Percentiles rank a stretch among this genome's conserved stretches.
Conservation (phyloP, 306 rosid genomes). For the Malus sylvestris region DNA sequence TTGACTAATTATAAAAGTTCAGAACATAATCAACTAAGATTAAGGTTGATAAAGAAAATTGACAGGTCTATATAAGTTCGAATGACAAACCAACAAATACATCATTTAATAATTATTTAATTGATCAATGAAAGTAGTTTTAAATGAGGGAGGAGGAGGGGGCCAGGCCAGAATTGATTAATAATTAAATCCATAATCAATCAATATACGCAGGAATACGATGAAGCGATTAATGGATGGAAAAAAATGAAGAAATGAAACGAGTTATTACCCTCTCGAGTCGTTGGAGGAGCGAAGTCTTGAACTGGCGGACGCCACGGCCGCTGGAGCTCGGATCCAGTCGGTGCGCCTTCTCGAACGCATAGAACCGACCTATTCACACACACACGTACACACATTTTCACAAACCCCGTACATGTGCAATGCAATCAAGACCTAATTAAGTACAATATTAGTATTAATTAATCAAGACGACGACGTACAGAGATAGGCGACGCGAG, state of each 20-base stretch:
- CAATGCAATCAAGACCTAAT: neutral
- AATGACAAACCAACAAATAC: too few species aligned
- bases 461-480: neutral
- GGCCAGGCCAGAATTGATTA: neutral
- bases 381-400: neutral
- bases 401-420: neutral
- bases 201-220: neutral
- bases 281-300: slow-evolving; percentile 73
- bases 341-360: slow-evolving; percentile 94
- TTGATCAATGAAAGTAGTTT: neutral
- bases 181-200: neutral
- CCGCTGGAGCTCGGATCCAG: slow-evolving; percentile 86
- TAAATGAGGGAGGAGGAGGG: neutral
- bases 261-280: slow-evolving; percentile 59
- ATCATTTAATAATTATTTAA: neutral
- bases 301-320: slow-evolving; percentile 97
- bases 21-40: too few species aligned
- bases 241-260: neutral
- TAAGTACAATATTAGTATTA: neutral
- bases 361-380: slow-evolving; percentile 76
- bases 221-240: neutral
- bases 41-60: too few species aligned
- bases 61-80: too few species aligned
- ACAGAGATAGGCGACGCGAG: slow-evolving; percentile 94
- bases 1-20: too few species aligned